Evolutionary conservation across 768 basidiomycete genomes (phyloP), one percentile per base, ranked within the genome.

Genomic region (Gymnopilus dilepis): DNA sequence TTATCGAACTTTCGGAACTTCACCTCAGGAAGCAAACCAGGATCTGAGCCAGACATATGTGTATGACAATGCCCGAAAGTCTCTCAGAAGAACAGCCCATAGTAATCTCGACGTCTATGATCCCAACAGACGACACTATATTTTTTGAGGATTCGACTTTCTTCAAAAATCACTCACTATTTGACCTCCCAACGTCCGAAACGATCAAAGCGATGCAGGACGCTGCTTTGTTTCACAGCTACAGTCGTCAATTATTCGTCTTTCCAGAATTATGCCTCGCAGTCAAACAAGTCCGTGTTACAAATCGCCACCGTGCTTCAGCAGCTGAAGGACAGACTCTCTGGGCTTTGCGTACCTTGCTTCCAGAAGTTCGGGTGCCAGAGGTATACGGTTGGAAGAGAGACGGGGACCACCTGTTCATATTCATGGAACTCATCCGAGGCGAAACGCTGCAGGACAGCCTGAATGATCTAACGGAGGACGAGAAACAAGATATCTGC

Each of bases 381-480:
- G 56, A 57, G 41, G 42, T 57, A 17, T 57, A 45, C 21, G 40
- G 56, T 6, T 57, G 56, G 54, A 33, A 53, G 54, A 41, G 54
- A 4, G 54, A 61, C 12, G 60, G 42, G 2, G 19, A 61, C 2
- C 24, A 38, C 7, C 26, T 56, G 6, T 48, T 34, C 33, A 31
- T 61, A 33, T 48, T 61, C 24, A 56, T 61, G 60, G 43, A 61
- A 26, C 34, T 54, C 43, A 38, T 61, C 6, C 17, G 56, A n/a
- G 54, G 60, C 17, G 60, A 61, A 3, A 61, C 40, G 19, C 60
- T 56, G 9, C 54, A 56, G 17, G 41, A 56, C 13, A 43, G 60
- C 11, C 55, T 43, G 60, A 38, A 56, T 8, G 40, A 41, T 13
- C 42, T 61, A 24, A 28, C 41, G 12, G 26, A 24, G 19, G 8